phyloP scores from a whole-genome alignment of 805 yeast species.

The Lipomyces yamanashiensis region DNA sequence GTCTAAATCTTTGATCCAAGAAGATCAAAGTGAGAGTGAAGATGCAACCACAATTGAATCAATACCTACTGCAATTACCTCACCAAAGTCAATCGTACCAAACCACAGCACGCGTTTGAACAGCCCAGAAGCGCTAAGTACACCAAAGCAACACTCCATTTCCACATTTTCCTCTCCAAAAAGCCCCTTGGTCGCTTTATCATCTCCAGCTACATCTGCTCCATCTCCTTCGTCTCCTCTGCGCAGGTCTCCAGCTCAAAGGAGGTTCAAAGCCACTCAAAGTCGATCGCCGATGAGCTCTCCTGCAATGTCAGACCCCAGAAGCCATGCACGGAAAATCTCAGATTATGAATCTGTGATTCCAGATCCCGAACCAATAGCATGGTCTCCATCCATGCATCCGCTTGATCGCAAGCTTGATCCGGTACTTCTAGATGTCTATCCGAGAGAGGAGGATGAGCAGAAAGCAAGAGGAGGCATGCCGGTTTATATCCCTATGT shows the following conservation, averaged over 20 bases:
- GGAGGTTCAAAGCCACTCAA: conserved; percentile 6
- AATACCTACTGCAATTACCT: neutral
- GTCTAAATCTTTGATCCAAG: neutral
- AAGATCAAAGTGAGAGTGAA: neutral
- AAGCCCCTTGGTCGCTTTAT: neutral
- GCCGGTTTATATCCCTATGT: conserved; percentile 37
- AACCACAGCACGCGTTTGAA: neutral
- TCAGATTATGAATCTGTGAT: conserved; percentile 34
- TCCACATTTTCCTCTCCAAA: neutral
- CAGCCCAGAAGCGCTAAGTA: neutral
- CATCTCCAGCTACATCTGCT: neutral
- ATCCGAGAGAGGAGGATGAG: conserved; percentile 20
- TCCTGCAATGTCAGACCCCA: conserved; percentile 10
- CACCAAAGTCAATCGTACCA: neutral
- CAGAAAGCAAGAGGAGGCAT: conserved; percentile 16
- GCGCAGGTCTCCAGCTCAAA: conserved; percentile 18
- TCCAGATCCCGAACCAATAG: conserved; percentile 32
- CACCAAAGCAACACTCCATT: neutral
- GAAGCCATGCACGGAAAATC: conserved; percentile 28
- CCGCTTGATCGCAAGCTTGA: conserved; percentile 34
- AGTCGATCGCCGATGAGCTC: neutral
- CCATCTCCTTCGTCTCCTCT: conserved; percentile 10
- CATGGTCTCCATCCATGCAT: conserved; percentile 22
- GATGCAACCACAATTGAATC: neutral
- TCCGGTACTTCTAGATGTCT: conserved; percentile 31